Evolutionary conservation across 768 basidiomycete genomes (phyloP), one percentile per base, ranked within the genome.

Genomic region (Russula dissimulans): DNA sequence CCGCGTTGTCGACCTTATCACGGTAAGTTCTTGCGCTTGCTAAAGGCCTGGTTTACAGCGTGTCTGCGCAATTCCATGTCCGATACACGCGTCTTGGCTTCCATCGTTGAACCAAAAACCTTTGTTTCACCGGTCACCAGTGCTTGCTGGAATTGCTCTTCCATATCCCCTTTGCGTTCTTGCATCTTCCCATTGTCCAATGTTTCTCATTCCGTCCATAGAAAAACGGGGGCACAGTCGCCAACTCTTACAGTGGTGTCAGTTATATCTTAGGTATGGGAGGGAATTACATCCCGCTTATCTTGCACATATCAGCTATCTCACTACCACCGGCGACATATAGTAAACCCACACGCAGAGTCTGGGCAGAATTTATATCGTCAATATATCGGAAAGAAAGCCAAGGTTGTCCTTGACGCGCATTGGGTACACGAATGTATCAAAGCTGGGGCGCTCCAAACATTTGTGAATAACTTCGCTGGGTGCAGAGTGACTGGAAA

Each of bases 291-390:
- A 31, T 29, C 22, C 29, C 22, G 22, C 43, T 52, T 47, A 31
- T 17, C 45, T 32, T 17, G 26, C 45, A 39, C 14, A 29, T n/a
- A 29, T 42, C 44, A n/a, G 31, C 43, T 14, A 32, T 36, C 43
- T 45, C 7, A 38, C 26, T 14, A 42, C 42, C 29, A 36, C 22
- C 36, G 11, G 22, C n/a, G 42, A 11, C 49, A 12, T 56, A 22
- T 64, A 92, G 91, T 93, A 59, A 86, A 91, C 66, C 86, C 91
- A 4, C 79, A 83, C 65, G 87, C 85, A 66, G 77, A 82, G 54
- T 87, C 88, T 6, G 91, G 91, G 3, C 89, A 91, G 69, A 90
- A 84, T 67, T 71, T 93, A 3, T 91, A 82, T 71, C 81, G 87
- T 46, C 87, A 90, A 67, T 91, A 89, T 70, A 81, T 79, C 1